Percentiles rank a stretch among this genome's conserved stretches.
Evolutionary conservation across 2,329 filamentous ascomycete genomes (phyloP).

Genomic region (Penicillium sp.): DNA sequence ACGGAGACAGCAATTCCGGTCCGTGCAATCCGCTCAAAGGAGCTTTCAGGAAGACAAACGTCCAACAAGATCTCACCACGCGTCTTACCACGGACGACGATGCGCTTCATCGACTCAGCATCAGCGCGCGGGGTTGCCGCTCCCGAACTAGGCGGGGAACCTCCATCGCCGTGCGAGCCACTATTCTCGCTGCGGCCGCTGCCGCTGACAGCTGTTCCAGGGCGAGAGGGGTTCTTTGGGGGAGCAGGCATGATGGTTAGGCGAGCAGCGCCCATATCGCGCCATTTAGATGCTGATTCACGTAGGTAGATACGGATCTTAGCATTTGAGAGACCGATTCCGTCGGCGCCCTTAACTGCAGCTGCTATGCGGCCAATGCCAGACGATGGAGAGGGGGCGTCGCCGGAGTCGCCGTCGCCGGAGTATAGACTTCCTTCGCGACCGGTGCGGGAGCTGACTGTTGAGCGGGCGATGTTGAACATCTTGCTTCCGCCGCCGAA

Average conservation of each 20-base stretch:
- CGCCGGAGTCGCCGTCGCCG: conserved; percentile 48
- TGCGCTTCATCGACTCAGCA: conserved; percentile 76
- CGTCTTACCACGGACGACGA: conserved; percentile 73
- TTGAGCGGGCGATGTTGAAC: conserved; percentile 82
- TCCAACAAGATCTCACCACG: conserved; percentile 71
- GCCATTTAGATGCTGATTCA: conserved; percentile 76
- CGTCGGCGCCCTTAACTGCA: conserved; percentile 55
- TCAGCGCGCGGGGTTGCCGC: conserved; percentile 46
- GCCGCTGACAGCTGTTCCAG: conserved; percentile 54
- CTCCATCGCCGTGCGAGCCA: conserved; percentile 21
- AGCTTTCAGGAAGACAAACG: conserved; percentile 78
- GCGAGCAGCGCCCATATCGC: conserved; percentile 81
- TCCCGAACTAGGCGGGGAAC: conserved; percentile 29
- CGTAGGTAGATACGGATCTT: conserved; percentile 85
- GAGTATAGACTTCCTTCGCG: conserved; percentile 61
- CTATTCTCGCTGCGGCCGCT: conserved; percentile 47
- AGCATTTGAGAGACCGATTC: conserved; percentile 67
- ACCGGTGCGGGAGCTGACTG: conserved; percentile 60
- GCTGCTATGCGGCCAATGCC: conserved; percentile 53
- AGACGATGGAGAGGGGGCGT: conserved; percentile 55
- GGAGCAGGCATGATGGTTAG: conserved; percentile 73
- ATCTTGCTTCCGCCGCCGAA: conserved; percentile 70
- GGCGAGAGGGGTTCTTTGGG: conserved; percentile 29
- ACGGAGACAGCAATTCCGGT: conserved; percentile 87
- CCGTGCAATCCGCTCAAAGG: conserved; percentile 79